Conservation (phyloP, 192 early-diverging fungal genomes). For the Backusella circina region DNA sequence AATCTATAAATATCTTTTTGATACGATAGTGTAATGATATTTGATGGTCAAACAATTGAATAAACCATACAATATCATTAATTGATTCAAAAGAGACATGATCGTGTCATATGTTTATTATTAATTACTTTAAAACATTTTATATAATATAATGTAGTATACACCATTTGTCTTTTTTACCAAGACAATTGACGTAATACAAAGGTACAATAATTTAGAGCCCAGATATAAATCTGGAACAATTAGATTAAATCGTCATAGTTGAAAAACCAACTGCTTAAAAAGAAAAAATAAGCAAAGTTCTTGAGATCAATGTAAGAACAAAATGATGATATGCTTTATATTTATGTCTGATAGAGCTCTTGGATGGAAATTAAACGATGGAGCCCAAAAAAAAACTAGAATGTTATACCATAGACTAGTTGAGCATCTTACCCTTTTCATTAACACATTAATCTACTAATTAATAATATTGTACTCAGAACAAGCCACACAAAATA, state of each 20-base stretch:
- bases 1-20: background rate
- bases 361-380: background rate
- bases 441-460: too few relatives aligned
- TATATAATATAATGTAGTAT: too few relatives aligned
- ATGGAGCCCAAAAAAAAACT: too few relatives aligned
- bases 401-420: too few relatives aligned
- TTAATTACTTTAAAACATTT: too few relatives aligned
- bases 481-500: too few relatives aligned
- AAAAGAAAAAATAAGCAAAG: background rate
- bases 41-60: too few relatives aligned
- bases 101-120: too few relatives aligned
- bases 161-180: background rate
- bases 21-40: background rate
- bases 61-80: too few relatives aligned
- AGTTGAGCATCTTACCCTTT: too few relatives aligned
- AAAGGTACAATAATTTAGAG: background rate
- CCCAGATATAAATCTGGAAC: background rate
- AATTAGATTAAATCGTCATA: background rate
- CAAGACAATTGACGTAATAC: background rate
- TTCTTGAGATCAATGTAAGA: background rate
- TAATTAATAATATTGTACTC: too few relatives aligned
- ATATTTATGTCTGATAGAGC: background rate
- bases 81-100: too few relatives aligned
- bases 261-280: background rate
- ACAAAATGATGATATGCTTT: background rate